A percentile compares a stretch with the other conserved stretches of the same genome.
Evolutionary conservation across 495 filamentous ascomycete species (phyloP).

Genomic region (Penicillium soppii): DNA sequence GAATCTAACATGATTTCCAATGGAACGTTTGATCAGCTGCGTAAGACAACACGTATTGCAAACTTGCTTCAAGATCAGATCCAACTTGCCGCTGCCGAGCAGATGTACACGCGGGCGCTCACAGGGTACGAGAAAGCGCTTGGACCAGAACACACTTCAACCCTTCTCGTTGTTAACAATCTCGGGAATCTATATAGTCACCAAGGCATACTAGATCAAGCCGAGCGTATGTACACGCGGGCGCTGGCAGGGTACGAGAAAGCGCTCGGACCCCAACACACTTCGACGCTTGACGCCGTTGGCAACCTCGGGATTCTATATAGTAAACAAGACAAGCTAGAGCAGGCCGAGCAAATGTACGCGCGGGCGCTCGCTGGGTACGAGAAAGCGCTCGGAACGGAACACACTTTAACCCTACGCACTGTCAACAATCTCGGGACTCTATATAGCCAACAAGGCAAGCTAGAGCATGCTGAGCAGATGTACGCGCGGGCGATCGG

Average conservation of each 20-base stretch:
- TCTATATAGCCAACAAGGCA: neutral
- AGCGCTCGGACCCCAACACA: neutral
- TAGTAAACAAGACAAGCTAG: neutral
- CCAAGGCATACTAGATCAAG: neutral
- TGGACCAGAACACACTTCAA: neutral
- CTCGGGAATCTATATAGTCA: neutral
- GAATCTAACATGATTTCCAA: neutral
- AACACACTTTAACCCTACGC: neutral
- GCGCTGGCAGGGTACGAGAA: neutral
- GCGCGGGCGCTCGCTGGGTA: neutral
- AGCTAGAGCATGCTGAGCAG: neutral
- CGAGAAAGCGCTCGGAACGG: neutral
- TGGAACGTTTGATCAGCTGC: neutral
- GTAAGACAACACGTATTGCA: neutral
- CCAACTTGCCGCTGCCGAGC: neutral
- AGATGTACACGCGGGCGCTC: neutral
- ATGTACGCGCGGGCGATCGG: neutral
- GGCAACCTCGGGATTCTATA: neutral
- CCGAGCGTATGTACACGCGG: neutral
- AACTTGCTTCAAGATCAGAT: neutral
- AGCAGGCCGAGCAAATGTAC: neutral
- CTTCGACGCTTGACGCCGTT: neutral
- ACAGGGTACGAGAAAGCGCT: neutral
- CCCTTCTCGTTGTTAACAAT: neutral
- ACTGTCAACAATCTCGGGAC: neutral